Evolutionary conservation across 768 basidiomycete species (phyloP), one percentile per base, ranked within the genome.

Genomic region (Suillus subalutaceus): DNA sequence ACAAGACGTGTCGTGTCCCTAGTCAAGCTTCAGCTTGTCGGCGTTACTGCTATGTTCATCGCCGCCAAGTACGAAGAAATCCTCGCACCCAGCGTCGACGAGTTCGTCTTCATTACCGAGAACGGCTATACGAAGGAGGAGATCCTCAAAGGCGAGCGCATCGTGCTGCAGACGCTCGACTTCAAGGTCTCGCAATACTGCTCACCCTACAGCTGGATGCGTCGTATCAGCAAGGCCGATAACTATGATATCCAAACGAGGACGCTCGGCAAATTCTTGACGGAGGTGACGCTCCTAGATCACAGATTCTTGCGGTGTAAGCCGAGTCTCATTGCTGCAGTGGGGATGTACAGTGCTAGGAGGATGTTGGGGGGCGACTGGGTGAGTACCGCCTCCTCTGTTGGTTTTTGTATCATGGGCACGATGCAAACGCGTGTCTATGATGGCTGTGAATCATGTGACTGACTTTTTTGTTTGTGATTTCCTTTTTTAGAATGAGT

Each of bases 41-140:
- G 97, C 35, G 93, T 99, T 67, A 97, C 96, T 0, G 97, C 97
- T 58, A 96, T 99, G 92, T 99, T 99, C 83, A 91, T 99, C 71
- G 97, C 97, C 0, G 91, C 95, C 65, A 99, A 99, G 79, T 99
- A 99, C 81, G 97, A 99, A 79, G 97, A 99, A 79, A 98, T 99
- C 73, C 85, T 99, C 65, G 97, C 97, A 0, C 97, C 97, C 0
- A 91, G 90, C 6, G 94, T 96, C 20, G 95, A 97, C n/a, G 97
- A 98, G 78, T 99, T 99, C 72, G 96, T 97, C 67, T 94, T 86
- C 84, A 96, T 99, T 93, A 97, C 97, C 23, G 94, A 99, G 79
- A 92, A 91, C 66, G 95, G 92, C 1, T 99, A 95, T 79, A 87
- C 87, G 63, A 91, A 90, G 78, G 97, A 99, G 64, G 97, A 99